Base-by-base conservation (phyloP, 495 filamentous ascomycete genomes). In the Staphylotrichum longicolle region DNA sequence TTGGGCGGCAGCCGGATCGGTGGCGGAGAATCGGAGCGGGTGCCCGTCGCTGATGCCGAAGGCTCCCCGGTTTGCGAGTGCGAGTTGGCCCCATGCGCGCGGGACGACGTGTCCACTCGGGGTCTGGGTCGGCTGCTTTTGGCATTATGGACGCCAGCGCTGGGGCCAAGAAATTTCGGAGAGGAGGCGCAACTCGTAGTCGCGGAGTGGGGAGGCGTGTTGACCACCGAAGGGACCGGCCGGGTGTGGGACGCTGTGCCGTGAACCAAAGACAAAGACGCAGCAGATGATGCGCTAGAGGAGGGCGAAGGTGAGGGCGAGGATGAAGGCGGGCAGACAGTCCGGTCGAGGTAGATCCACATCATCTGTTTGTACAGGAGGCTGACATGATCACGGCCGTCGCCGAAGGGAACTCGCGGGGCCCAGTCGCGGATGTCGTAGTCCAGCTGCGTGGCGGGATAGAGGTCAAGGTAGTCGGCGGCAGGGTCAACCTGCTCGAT, bases 261-360 rank as follows among this genome's bases (percentile, higher is more conserved):
- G 50, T 58, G 57, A 41, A 58, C 9, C 14, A 56, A 27, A 7
- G 70, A 58, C 8, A 72, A 54, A 52, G 71, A 73, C 33, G 52
- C 60, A 7, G 67, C 64, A 7, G 70, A 69, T 3, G 69, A 66
- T 34, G 66, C 54, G 34, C 66, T 62, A 8, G 72, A 60, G 6
- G 70, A 60, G 4, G 71, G 60, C n/a, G 77, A 60, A 6, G 62
- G 58, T 0, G 72, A 57, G 9, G 74, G 58, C 6, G 62, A 59
- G 0, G 73, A 58, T 10, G 74, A 74, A 1, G 81, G 80, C n/a
- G 89, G 88, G 60, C 88, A 86, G 64, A 94, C 89, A 2, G 92
- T 96, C 35, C 92, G 85, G 70, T 88, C 89, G 0, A 96, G 80
- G 68, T 96, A 96, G 5, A 96, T 85, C 91, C 91, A 96, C 61